Conservation (phyloP, 768 basidiomycete genomes). For the Zangia roseola region DNA sequence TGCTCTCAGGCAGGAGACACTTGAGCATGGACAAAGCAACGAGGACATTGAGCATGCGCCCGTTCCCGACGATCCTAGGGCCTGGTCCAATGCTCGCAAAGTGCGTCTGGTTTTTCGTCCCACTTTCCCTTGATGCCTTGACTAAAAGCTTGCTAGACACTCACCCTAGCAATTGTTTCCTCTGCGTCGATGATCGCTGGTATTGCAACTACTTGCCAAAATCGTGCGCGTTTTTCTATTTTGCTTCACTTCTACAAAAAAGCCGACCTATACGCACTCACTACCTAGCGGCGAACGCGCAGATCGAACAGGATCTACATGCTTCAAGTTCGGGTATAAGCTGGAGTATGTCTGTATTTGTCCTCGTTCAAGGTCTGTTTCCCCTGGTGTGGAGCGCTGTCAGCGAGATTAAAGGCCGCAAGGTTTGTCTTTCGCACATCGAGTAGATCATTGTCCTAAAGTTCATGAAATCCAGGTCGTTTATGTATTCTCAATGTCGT, state of each 20-base stretch:
- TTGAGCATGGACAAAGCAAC: not conserved
- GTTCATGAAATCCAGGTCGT: conserved; percentile 40
- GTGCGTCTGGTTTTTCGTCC: conserved; percentile 27
- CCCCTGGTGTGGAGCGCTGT: conserved; percentile 71
- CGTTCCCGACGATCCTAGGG: conserved; percentile 60
- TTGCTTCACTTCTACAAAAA: not conserved
- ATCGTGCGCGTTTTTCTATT: conserved; percentile 19
- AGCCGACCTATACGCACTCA: not conserved
- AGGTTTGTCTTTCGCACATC: conserved; percentile 36
- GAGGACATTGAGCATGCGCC: conserved; percentile 36
- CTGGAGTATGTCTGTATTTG: conserved; percentile 67
- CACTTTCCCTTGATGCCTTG: not conserved
- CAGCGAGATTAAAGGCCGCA: conserved; percentile 76
- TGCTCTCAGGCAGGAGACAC: not conserved
- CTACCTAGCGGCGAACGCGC: conserved; percentile 58
- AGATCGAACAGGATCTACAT: conserved; percentile 60
- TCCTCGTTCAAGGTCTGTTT: conserved; percentile 64
- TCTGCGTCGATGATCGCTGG: conserved; percentile 30
- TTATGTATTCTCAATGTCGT: conserved; percentile 50
- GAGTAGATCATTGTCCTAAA: not conserved
- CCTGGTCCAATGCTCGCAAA: conserved; percentile 57
- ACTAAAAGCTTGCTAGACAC: conserved; percentile 14
- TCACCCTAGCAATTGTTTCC: conserved; percentile 26
- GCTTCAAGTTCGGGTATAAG: conserved; percentile 65
- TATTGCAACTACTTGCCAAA: conserved; percentile 25